Evolutionary conservation across 2,329 filamentous ascomycete species (phyloP).

Genomic region (Verticillium zaregamsianum): DNA sequence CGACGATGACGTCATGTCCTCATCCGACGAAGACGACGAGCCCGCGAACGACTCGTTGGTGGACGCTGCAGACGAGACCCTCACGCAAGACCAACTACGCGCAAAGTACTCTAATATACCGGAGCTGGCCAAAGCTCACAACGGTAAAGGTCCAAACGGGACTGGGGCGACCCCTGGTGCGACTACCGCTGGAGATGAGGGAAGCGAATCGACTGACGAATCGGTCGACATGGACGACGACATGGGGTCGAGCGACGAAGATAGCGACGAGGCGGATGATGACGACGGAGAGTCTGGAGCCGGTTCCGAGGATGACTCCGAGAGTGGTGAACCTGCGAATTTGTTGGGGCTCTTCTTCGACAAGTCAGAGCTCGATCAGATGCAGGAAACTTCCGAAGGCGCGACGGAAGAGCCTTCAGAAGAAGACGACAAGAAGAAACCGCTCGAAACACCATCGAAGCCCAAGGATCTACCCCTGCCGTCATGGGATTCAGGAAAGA

Average conservation of each 20-base stretch:
- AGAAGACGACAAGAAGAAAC: slow-evolving; percentile 16
- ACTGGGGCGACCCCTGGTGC: slow-evolving; percentile 14
- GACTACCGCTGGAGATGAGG: slow-evolving; percentile 16
- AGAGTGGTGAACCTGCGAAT: slow-evolving; percentile 38
- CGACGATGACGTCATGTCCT: slow-evolving; percentile 53
- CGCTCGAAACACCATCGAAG: slow-evolving; percentile 8
- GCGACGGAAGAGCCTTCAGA: slow-evolving; percentile 26
- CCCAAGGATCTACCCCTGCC: slow-evolving; percentile 3
- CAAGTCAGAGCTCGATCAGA: slow-evolving; percentile 51
- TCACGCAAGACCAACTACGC: slow-evolving; percentile 65
- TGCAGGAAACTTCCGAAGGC: slow-evolving; percentile 27
- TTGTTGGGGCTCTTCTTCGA: slow-evolving; percentile 56
- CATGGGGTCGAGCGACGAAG: slow-evolving; percentile 54
- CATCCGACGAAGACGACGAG: slow-evolving; percentile 56
- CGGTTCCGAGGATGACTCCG: slow-evolving; percentile 39
- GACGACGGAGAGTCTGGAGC: slow-evolving; percentile 36
- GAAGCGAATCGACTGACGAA: slow-evolving; percentile 56
- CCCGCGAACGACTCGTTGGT: slow-evolving; percentile 37
- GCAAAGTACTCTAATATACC: slow-evolving; percentile 67
- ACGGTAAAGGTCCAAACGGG: slow-evolving; percentile 17
- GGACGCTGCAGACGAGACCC: slow-evolving; percentile 54
- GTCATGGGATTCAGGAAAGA: background rate
- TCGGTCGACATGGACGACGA: slow-evolving; percentile 68
- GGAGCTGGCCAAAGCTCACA: slow-evolving; percentile 29
- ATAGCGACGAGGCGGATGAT: slow-evolving; percentile 33